Evolutionary conservation across 768 basidiomycete genomes (phyloP).

Genomic region (Clathrus columnatus): DNA sequence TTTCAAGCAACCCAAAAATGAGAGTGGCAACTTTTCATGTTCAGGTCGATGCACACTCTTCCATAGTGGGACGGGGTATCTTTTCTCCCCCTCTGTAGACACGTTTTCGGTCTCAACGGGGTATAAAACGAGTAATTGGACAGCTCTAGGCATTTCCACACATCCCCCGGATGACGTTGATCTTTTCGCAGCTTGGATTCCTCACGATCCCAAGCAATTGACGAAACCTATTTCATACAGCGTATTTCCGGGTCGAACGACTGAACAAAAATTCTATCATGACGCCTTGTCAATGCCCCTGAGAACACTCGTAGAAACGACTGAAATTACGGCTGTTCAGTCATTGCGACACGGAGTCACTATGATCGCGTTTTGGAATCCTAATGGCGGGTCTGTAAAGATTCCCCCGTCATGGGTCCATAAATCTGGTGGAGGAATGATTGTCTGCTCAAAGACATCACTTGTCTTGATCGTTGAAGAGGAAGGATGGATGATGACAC

Average conservation of each 20-base stretch:
- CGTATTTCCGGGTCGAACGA: slow-evolving; percentile 42
- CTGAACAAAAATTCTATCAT: slow-evolving; percentile 27
- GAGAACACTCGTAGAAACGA: slow-evolving; percentile 38
- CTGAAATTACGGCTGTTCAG: slow-evolving; percentile 40
- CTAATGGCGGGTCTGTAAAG: slow-evolving; percentile 33
- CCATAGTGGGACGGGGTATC: slow-evolving; percentile 61
- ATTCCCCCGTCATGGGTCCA: slow-evolving; percentile 19
- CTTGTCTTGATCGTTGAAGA: slow-evolving; percentile 35
- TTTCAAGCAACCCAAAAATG: background rate
- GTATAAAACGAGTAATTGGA: slow-evolving; percentile 50
- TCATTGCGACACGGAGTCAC: slow-evolving; percentile 33
- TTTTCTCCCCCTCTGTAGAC: slow-evolving; percentile 27
- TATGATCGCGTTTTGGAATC: slow-evolving; percentile 52
- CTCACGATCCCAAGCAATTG: slow-evolving; percentile 21
- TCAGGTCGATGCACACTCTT: slow-evolving; percentile 42
- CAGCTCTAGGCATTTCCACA: slow-evolving; percentile 51
- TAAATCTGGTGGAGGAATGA: background rate
- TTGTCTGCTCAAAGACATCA: slow-evolving; percentile 8
- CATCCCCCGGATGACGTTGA: slow-evolving; percentile 47
- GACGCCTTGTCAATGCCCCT: slow-evolving; percentile 28
- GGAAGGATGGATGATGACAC: slow-evolving; percentile 35
- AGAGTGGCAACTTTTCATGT: slow-evolving; percentile 19
- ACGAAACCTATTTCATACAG: slow-evolving; percentile 40
- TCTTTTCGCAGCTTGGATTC: slow-evolving; percentile 57
- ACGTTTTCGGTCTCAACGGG: slow-evolving; percentile 34